These are phyloP conservation scores for Paramecium sexaurelia DNA, from an alignment of 73 alveolate genomes.

Conservation along the genomic window DNA sequence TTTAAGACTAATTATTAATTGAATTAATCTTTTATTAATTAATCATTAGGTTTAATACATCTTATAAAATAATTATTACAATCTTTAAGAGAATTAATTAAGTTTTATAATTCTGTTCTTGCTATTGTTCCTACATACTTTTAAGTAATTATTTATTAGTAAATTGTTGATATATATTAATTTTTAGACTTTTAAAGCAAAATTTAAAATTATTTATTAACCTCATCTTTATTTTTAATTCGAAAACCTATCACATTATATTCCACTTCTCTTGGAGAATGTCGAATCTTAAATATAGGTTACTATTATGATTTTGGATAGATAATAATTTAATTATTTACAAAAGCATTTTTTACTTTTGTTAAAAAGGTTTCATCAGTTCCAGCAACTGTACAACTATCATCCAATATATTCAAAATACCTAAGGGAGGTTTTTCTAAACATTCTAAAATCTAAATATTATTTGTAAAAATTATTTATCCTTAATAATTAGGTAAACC, in stretches of 20 bases:
- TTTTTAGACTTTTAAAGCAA: slow-evolving; percentile 13
- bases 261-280: slow-evolving; percentile 88
- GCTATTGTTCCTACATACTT: slow-evolving; percentile 39
- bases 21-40: not conserved
- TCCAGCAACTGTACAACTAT: slow-evolving; percentile 63
- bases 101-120: slow-evolving; percentile 22
- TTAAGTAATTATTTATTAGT: not conserved
- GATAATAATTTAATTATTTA: slow-evolving; percentile 57
- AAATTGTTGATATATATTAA: not conserved
- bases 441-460: slow-evolving; percentile 61
- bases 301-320: slow-evolving; percentile 48
- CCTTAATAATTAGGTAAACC: not conserved
- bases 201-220: slow-evolving; percentile 60
- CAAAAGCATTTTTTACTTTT: slow-evolving; percentile 55
- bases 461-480: slow-evolving; percentile 69
- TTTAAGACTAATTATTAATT: slow-evolving; percentile 2
- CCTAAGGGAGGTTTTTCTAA: slow-evolving; percentile 73
- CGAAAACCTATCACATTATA: slow-evolving; percentile 85
- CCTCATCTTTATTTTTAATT: slow-evolving; percentile 91
- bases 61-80: slow-evolving; percentile 53
- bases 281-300: slow-evolving; percentile 75
- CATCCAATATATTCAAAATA: slow-evolving; percentile 66
- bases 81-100: slow-evolving; percentile 38
- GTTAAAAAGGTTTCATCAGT: slow-evolving; percentile 58
- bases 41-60: slow-evolving; percentile 61